Evolutionary conservation across 345 rosid species (phyloP).

Genomic region (Moricandia arvensis): DNA sequence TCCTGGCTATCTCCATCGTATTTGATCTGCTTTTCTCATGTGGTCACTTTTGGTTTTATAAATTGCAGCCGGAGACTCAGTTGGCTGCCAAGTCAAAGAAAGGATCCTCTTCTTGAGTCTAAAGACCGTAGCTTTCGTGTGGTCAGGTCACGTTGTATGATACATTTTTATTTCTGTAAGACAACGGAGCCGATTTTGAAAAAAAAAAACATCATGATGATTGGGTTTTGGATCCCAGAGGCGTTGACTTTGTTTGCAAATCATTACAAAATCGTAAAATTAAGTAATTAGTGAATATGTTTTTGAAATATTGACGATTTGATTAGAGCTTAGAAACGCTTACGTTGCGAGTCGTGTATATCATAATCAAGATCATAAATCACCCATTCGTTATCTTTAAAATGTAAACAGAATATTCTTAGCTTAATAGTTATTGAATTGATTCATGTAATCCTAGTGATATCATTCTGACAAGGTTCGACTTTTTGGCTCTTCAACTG

Average conservation of each 20-base stretch:
- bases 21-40: not conserved
- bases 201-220: not conserved
- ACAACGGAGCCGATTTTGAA: not conserved
- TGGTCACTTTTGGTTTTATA: not conserved
- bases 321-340: not conserved
- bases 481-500: no score
- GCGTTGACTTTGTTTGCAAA: not conserved
- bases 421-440: no score
- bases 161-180: not conserved
- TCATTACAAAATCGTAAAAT: not conserved
- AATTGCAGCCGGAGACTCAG: slow-evolving; percentile 80
- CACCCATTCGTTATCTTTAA: no score
- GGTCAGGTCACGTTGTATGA: not conserved
- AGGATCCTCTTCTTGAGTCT: slow-evolving; percentile 24
- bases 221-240: not conserved
- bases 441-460: no score
- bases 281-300: not conserved
- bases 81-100: slow-evolving; percentile 76
- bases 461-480: no score
- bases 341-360: no score
- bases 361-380: no score
- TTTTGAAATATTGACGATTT: not conserved
- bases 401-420: no score
- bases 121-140: not conserved
- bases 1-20: not conserved